Evolutionary conservation across 1,139 yeast species (phyloP), one percentile per base, ranked within the genome.

Genomic region (Nakaseomyces bracarensis): DNA sequence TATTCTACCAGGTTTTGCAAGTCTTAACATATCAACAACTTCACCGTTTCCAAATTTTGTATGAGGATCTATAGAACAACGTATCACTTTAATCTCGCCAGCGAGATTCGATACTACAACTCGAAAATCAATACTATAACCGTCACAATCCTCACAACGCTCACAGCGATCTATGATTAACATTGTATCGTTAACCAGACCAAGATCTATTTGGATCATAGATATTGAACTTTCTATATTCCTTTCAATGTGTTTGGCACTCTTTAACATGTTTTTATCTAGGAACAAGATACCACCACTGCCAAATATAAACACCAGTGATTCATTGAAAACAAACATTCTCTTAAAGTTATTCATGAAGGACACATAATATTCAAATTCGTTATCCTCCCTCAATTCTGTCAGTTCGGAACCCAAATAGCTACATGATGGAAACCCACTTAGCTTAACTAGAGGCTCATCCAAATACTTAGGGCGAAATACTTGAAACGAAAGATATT

Each of bases 401-500:
- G 19, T 16, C 14, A 23, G 7, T 20, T 31, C 16, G 36, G 18
- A 14, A 33, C 26, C 42, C 26, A 25, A 10, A 25, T 39, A 19
- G 25, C 30, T 25, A 20, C 43, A 41, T 20, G 46, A 45, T 15
- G 40, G 35, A 27, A 48, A 49, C 6, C 50, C 41, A 26, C 48
- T 52, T 3, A 55, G 19, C 39, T 43, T 49, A 31, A 45, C 25
- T 19, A 47, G 25, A 21, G 58, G 55, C 22, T 48, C 49, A 39
- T 54, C 54, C 27, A 49, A 46, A 29, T 41, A 47, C 36, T 48
- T 49, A 8, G 62, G 62, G 21, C 53, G 48, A 28, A 57, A 57
- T 2, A 49, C 49, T 13, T 47, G 48, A 4, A 54, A 40, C 9
- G 43, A 43, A 25, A 50, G 39, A 38, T 46, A 50, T 18, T 49